phyloP scores from a whole-genome alignment of 768 basidiomycete species.

The Amanita rubescens region DNA sequence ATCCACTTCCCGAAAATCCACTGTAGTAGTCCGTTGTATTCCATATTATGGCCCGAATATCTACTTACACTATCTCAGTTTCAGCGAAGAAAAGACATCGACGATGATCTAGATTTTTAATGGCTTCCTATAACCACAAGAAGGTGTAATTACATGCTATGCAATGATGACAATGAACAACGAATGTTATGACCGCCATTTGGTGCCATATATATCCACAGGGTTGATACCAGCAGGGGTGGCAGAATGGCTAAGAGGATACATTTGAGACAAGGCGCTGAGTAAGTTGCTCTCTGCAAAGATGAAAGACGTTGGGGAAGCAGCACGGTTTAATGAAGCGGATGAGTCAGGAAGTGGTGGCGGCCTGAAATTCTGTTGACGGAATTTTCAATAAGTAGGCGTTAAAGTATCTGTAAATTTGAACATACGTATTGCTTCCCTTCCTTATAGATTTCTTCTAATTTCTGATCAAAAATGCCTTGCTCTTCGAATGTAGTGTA shows the following conservation, averaged over 20 bases:
- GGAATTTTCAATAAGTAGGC: conserved; percentile 1
- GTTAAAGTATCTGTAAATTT: neutral
- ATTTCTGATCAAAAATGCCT: conserved; percentile 75
- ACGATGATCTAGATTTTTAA: conserved; percentile 59
- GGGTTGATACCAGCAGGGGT: neutral
- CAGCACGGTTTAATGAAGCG: neutral
- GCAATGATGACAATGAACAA: neutral
- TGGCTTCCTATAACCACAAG: neutral
- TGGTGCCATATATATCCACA: neutral
- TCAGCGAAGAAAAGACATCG: conserved; percentile 58
- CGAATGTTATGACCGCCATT: neutral
- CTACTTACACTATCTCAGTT: conserved; percentile 28
- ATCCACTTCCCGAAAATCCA: conserved; percentile 44
- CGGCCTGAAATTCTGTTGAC: conserved; percentile 49
- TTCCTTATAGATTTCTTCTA: conserved; percentile 79
- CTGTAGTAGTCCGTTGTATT: conserved; percentile 41
- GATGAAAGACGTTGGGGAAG: conserved; percentile 5
- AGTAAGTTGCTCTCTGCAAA: conserved; percentile 1
- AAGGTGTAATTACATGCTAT: neutral
- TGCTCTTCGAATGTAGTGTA: conserved; percentile 70
- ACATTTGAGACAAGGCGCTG: conserved; percentile 4
- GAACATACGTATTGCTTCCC: conserved; percentile 61
- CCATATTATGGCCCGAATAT: neutral
- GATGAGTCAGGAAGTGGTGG: conserved; percentile 23
- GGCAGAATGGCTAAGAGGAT: conserved; percentile 1